Percentiles rank a stretch among this genome's conserved stretches.
These are phyloP conservation scores for Ganoderma meredithae DNA, from an alignment of 1,284 basidiomycete species.

Conservation along the genomic window DNA sequence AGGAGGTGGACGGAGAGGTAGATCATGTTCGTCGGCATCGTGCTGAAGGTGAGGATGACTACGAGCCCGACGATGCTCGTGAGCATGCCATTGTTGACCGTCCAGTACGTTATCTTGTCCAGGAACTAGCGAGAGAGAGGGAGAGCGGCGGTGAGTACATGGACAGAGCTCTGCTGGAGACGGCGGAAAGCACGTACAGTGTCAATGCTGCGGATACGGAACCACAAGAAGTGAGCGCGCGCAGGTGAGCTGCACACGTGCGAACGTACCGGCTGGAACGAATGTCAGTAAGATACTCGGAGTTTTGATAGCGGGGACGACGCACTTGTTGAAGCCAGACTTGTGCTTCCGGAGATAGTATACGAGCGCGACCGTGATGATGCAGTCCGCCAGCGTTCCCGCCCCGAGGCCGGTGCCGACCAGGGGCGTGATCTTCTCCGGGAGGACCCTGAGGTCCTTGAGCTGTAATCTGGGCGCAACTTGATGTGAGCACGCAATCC, in stretches of 20 bases:
- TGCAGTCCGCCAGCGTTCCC: conserved; percentile 27
- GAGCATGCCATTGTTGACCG: conserved; percentile 31
- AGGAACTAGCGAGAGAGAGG: conserved; percentile 7
- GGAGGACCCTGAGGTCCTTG: conserved; percentile 11
- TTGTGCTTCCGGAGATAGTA: conserved; percentile 22
- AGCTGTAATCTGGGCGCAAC: not conserved
- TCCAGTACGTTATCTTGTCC: conserved; percentile 32
- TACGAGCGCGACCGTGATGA: conserved; percentile 30
- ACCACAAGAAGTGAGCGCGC: too few species aligned
- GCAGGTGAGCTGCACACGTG: too few species aligned
- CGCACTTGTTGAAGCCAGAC: conserved; percentile 26
- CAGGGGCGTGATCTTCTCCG: conserved; percentile 9
- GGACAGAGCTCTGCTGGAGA: not conserved
- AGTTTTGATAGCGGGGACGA: not conserved
- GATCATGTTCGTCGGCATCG: conserved; percentile 32
- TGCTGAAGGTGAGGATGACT: conserved; percentile 30
- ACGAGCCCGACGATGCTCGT: conserved; percentile 28
- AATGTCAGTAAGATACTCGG: not conserved
- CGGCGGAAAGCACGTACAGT: conserved; percentile 13
- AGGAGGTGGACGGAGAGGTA: conserved; percentile 31
- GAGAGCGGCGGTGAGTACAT: too few species aligned
- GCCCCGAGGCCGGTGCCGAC: conserved; percentile 24
- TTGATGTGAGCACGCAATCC: too few species aligned
- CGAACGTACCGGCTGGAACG: conserved; percentile 2
- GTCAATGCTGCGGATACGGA: conserved; percentile 12